These are phyloP conservation scores for Aspergillus sp. DNA, from an alignment of 2,329 filamentous ascomycete genomes.

Conservation along the genomic window DNA sequence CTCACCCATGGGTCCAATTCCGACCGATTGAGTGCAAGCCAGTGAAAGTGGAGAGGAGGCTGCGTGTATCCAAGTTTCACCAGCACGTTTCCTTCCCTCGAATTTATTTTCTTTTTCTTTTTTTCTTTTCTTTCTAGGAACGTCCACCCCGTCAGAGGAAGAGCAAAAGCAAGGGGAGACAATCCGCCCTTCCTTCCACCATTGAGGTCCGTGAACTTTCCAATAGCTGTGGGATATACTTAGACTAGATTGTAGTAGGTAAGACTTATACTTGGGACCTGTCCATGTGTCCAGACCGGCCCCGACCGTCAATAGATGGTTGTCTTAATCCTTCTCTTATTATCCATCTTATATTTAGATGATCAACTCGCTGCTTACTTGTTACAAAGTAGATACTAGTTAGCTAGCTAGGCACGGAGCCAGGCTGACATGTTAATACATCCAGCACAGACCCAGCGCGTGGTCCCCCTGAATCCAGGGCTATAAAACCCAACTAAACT, in stretches of 20 bases:
- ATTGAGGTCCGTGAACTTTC: neutral
- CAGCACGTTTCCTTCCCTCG: constrained; percentile 3
- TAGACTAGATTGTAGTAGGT: too few species aligned
- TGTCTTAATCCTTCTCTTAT: neutral
- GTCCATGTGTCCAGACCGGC: too few species aligned
- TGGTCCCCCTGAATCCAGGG: constrained; percentile 3
- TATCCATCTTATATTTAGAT: neutral
- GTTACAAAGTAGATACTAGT: neutral
- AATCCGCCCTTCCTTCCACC: neutral
- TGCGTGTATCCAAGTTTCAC: neutral
- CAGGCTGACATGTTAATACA: neutral
- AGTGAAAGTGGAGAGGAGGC: neutral
- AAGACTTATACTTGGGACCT: too few species aligned
- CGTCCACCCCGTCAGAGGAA: neutral
- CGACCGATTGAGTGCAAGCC: constrained; percentile 1
- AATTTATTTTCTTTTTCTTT: neutral
- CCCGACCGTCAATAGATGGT: neutral
- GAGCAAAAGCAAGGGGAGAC: neutral
- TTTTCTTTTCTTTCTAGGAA: neutral
- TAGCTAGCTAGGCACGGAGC: neutral
- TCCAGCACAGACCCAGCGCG: neutral
- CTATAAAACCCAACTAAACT: neutral
- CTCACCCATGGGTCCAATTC: constrained; percentile 5
- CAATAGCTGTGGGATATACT: too few species aligned
- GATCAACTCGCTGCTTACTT: neutral